Evolutionary conservation across 2,329 filamentous ascomycete species (phyloP).

Genomic region (Colletotrichum cuscutae): DNA sequence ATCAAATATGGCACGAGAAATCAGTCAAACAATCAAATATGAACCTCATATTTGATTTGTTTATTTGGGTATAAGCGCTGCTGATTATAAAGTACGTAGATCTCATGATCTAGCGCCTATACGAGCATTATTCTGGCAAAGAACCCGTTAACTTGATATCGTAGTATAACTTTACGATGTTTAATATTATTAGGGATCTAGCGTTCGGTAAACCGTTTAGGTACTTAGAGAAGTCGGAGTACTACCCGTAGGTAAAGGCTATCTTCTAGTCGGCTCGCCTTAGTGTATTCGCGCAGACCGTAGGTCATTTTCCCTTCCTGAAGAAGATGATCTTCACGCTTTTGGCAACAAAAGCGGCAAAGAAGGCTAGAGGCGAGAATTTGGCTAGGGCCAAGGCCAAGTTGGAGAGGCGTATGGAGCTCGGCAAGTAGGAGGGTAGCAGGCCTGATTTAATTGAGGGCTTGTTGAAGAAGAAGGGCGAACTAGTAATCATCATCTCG

Average conservation of each 20-base stretch:
- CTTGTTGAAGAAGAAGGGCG: slow-evolving; percentile 32
- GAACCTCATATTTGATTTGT: too few species aligned
- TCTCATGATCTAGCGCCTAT: slow-evolving; percentile 21
- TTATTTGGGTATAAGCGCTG: too few species aligned
- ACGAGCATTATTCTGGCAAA: slow-evolving; percentile 3
- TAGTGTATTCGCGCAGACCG: neutral
- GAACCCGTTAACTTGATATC: slow-evolving; percentile 33
- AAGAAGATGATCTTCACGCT: neutral
- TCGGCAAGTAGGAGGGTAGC: slow-evolving; percentile 6
- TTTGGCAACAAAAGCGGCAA: neutral
- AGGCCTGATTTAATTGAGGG: slow-evolving; percentile 37
- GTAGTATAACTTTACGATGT: slow-evolving; percentile 17
- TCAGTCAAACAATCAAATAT: too few species aligned
- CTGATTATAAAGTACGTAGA: slow-evolving; percentile 39
- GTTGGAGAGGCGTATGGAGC: slow-evolving; percentile 27
- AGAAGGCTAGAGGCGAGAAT: neutral
- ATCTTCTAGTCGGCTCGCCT: slow-evolving; percentile 16
- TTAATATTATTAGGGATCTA: slow-evolving; percentile 8
- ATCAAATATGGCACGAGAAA: too few species aligned
- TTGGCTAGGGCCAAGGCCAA: slow-evolving; percentile 7
- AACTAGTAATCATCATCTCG: neutral
- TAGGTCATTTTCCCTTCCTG: neutral
- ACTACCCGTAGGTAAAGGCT: slow-evolving; percentile 24
- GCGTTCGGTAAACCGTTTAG: slow-evolving; percentile 35
- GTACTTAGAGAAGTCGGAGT: slow-evolving; percentile 29